Evolutionary conservation across 1,284 basidiomycete genomes (phyloP).

Genomic region (Boletus mariae): DNA sequence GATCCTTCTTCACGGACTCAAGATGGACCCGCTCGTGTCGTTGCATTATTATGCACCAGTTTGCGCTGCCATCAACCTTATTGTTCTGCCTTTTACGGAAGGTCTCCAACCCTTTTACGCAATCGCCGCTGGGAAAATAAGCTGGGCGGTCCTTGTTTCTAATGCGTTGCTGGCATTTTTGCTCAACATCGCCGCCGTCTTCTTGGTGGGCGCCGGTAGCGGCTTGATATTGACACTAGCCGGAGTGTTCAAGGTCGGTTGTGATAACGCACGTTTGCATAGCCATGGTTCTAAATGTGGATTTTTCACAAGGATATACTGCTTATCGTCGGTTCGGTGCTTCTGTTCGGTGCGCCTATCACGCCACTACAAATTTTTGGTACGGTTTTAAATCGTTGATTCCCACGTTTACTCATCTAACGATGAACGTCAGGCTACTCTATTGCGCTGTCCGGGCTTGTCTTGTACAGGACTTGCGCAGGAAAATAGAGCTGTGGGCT

Average conservation of each 20-base stretch:
- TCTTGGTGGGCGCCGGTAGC: constrained; percentile 85
- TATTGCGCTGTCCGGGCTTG: constrained; percentile 75
- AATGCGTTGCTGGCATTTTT: constrained; percentile 90
- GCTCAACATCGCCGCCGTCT: constrained; percentile 92
- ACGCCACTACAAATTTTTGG: constrained; percentile 87
- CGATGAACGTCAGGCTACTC: constrained; percentile 58
- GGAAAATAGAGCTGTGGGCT: constrained; percentile 43
- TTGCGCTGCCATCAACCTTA: constrained; percentile 86
- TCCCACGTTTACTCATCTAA: constrained; percentile 1
- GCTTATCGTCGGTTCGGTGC: constrained; percentile 85
- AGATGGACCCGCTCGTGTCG: constrained; percentile 96
- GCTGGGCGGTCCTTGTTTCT: constrained; percentile 73
- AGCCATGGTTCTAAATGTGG: not conserved
- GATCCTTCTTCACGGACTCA: constrained; percentile 90
- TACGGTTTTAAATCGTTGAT: constrained; percentile 32
- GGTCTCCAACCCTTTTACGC: constrained; percentile 82
- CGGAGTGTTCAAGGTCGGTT: constrained; percentile 84
- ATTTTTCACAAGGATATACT: constrained; percentile 75
- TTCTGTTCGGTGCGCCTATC: constrained; percentile 77
- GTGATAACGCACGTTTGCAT: not conserved
- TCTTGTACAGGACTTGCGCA: constrained; percentile 79
- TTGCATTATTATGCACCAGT: constrained; percentile 97
- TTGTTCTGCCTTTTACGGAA: constrained; percentile 85
- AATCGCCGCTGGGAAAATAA: constrained; percentile 42
- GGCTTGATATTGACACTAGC: constrained; percentile 91